A percentile compares a stretch with the other conserved stretches of the same genome.
These are phyloP conservation scores for Boletus rubroflammeus DNA, from an alignment of 768 basidiomycete genomes.

Conservation along the genomic window DNA sequence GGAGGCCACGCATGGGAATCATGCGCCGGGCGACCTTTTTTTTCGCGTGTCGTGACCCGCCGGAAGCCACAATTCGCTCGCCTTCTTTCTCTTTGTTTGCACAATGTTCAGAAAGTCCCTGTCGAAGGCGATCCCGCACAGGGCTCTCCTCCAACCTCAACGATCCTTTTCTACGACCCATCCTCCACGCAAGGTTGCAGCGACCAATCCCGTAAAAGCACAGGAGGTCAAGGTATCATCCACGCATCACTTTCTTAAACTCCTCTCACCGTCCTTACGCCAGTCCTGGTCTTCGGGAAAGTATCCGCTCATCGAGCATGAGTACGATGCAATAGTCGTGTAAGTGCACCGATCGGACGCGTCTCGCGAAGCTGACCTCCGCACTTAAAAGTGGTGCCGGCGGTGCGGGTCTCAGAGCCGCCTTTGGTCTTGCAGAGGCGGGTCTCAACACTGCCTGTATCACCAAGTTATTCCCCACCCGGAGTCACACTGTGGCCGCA, in stretches of 20 bases:
- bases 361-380: slow-evolving; percentile 12
- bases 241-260: slow-evolving; percentile 5
- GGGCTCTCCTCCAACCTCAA: slow-evolving; percentile 45
- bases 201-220: slow-evolving; percentile 73
- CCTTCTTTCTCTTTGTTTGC: background rate
- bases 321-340: slow-evolving; percentile 99
- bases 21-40: slow-evolving; percentile 9
- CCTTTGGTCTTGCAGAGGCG: slow-evolving; percentile 96
- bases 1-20: slow-evolving; percentile 20
- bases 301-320: slow-evolving; percentile 97
- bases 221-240: slow-evolving; percentile 70
- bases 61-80: slow-evolving; percentile 3
- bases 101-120: slow-evolving; percentile 67
- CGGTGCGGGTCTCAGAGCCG: slow-evolving; percentile 96
- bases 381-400: slow-evolving; percentile 77
- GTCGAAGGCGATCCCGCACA: slow-evolving; percentile 31
- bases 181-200: slow-evolving; percentile 56
- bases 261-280: slow-evolving; percentile 7
- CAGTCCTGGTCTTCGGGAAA: slow-evolving; percentile 81
- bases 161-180: slow-evolving; percentile 68
- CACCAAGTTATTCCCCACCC: slow-evolving; percentile 97
- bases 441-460: slow-evolving; percentile 99
- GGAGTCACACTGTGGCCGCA: slow-evolving; percentile 98
- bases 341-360: slow-evolving; percentile 43
- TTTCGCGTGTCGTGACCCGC: slow-evolving; percentile 12